Evolutionary conservation across 305 asterid genomes (phyloP), one percentile per base, ranked within the genome.

Genomic region (Plantago lanceolata): DNA sequence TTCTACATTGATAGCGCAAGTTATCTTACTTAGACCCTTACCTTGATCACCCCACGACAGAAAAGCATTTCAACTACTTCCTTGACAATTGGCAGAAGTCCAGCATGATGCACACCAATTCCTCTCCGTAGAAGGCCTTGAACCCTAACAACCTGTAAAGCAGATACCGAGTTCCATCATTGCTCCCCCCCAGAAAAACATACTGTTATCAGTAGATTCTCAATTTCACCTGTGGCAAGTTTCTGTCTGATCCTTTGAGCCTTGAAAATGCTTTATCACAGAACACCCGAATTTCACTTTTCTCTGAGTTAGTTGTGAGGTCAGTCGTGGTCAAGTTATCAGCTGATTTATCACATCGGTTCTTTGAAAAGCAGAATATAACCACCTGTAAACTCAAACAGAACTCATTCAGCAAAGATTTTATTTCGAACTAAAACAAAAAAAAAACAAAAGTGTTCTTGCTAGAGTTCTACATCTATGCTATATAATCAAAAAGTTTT

Each of bases 51-150:
- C 62, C 99, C 99, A 70, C 97, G 97, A 71, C 99, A 93, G 72
- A 93, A 93, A 73, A 93, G 97, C 99, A 93, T 93, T 82, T 93
- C 99, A 61, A 93, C 96, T 60, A 93, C 97, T 89, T 93, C 99
- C 82, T 89, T 93, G 52, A 93, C 96, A 72, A 93, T 93, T 61
- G 99, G 97, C 75, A 93, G 97, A 65, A 93, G 69, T 65, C 99
- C 99, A 31, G 99, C 96, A 82, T 93, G 99, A 79, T 93, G 99
- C 55, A 89, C 94, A 31, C 96, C 99, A 68, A 93, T 85, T 62
- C 99, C 99, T 71, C 95, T 80, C 73, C 73, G 86, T 40, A 93
- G 94, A 78, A 93, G 97, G 69, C 82, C 76, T 82, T 87, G 96
- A 82, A 93, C 90, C 80, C 97, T 84, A 73, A 89, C 90, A 70